phyloP scores from a whole-genome alignment of 345 rosid species.

The Melastoma malabathricum region DNA sequence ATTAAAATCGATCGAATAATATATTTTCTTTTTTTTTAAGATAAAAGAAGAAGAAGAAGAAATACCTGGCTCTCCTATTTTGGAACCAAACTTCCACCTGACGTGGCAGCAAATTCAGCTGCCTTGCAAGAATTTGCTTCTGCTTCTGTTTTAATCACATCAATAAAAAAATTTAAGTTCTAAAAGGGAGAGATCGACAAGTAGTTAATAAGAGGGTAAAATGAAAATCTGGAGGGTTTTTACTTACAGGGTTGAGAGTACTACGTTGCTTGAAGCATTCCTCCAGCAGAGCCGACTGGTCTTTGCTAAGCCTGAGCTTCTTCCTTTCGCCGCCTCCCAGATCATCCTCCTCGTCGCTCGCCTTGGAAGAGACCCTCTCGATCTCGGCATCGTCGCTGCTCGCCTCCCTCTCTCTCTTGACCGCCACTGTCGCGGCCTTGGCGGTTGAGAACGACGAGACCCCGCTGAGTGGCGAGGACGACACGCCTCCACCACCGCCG shows the following conservation, averaged over 20 bases:
- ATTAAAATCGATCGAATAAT: too few relatives aligned
- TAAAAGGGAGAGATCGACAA: background rate
- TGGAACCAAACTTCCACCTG: constrained; percentile 99
- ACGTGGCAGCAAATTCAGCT: constrained; percentile 76
- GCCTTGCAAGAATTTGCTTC: constrained; percentile 81
- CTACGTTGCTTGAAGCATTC: constrained; percentile 91
- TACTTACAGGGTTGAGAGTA: constrained; percentile 90
- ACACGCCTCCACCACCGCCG: constrained; percentile 18
- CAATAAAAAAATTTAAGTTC: background rate
- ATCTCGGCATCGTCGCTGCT: constrained; percentile 48
- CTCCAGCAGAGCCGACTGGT: constrained; percentile 85
- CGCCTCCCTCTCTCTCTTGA: constrained; percentile 48
- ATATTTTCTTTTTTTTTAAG: background rate
- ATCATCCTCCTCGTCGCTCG: constrained; percentile 35
- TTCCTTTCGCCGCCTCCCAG: constrained; percentile 32
- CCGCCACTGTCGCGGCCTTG: constrained; percentile 27
- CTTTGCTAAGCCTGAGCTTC: constrained; percentile 85
- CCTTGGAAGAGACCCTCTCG: constrained; percentile 31
- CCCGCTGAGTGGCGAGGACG: constrained; percentile 29
- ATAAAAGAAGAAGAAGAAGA: too few relatives aligned
- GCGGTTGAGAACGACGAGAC: constrained; percentile 44
- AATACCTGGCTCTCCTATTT: constrained; percentile 92
- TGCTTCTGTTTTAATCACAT: constrained; percentile 45
- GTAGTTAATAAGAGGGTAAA: background rate
- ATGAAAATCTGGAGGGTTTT: background rate